A percentile compares a stretch with the other conserved stretches of the same genome.
phyloP scores from a whole-genome alignment of 805 yeast genomes.

The Candida vartiovaarae region DNA sequence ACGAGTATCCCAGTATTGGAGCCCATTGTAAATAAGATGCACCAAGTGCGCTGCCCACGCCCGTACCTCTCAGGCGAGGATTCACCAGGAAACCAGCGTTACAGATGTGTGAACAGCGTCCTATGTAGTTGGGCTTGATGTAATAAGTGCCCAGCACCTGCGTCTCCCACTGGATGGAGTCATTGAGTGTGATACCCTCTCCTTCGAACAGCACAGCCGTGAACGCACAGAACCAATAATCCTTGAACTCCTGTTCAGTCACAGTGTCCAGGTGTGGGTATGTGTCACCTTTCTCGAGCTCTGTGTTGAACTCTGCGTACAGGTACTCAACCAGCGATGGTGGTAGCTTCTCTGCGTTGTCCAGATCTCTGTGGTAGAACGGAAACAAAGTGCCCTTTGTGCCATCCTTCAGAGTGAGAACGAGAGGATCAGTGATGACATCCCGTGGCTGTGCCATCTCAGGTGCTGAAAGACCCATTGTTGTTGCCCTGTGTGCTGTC shows the following conservation, averaged over 20 bases:
- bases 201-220: constrained; percentile 55
- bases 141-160: constrained; percentile 66
- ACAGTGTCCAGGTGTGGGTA: constrained; percentile 52
- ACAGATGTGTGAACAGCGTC: constrained; percentile 80
- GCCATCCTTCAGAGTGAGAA: constrained; percentile 36
- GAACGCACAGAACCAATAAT: constrained; percentile 63
- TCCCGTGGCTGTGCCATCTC: constrained; percentile 26
- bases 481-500: too few relatives aligned
- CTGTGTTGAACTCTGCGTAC: constrained; percentile 49
- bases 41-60: constrained; percentile 69
- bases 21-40: constrained; percentile 62
- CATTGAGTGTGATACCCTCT: constrained; percentile 13
- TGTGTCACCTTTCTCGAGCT: constrained; percentile 66
- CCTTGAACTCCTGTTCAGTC: constrained; percentile 42
- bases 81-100: constrained; percentile 83
- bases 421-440: constrained; percentile 26
- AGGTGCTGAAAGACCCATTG: constrained; percentile 25
- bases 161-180: constrained; percentile 36
- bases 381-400: constrained; percentile 55
- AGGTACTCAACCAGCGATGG: constrained; percentile 38
- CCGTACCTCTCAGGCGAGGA: constrained; percentile 50
- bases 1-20: constrained; percentile 68
- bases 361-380: constrained; percentile 32
- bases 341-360: constrained; percentile 37
- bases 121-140: constrained; percentile 80